A percentile compares a stretch with the other conserved stretches of the same genome.
Conservation (phyloP, 768 basidiomycete genomes). For the Kwoniella dejecticola region DNA sequence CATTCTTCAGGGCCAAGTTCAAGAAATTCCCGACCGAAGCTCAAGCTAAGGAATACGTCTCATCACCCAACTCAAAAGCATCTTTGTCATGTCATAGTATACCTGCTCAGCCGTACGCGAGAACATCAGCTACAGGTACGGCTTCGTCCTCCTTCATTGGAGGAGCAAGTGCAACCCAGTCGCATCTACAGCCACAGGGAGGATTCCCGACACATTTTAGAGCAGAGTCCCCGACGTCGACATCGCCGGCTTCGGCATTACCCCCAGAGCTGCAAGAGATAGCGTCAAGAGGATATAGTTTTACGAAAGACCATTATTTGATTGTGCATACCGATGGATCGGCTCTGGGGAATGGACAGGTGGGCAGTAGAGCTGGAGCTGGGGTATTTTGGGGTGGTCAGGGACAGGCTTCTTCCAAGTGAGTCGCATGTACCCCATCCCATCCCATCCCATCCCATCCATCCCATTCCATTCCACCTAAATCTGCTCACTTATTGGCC, state of each 20-base stretch:
- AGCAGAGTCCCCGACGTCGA: constrained; percentile 24
- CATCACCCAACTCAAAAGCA: background rate
- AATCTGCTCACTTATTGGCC: no score
- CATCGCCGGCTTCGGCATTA: constrained; percentile 16
- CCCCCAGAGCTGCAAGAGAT: constrained; percentile 17
- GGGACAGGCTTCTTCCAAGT: constrained; percentile 39
- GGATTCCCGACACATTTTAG: constrained; percentile 21
- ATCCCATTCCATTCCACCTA: no score
- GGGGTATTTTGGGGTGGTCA: constrained; percentile 85
- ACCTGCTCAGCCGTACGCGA: no score
- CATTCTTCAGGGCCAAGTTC: constrained; percentile 59
- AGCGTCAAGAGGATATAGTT: constrained; percentile 34
- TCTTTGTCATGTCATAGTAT: constrained; percentile 6
- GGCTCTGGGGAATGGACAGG: constrained; percentile 76
- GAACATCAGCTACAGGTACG: no score
- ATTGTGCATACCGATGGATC: constrained; percentile 87
- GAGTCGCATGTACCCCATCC: constrained; percentile 7
- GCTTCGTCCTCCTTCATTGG: no score
- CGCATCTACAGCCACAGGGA: no score
- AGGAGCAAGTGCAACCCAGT: no score
- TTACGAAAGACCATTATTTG: constrained; percentile 33
- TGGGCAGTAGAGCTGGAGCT: constrained; percentile 70
- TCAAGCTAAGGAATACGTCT: constrained; percentile 66
- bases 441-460: no score
- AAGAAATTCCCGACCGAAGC: constrained; percentile 67